phyloP scores from a whole-genome alignment of 2,329 filamentous ascomycete genomes.

The Hypoxylon sp. region DNA sequence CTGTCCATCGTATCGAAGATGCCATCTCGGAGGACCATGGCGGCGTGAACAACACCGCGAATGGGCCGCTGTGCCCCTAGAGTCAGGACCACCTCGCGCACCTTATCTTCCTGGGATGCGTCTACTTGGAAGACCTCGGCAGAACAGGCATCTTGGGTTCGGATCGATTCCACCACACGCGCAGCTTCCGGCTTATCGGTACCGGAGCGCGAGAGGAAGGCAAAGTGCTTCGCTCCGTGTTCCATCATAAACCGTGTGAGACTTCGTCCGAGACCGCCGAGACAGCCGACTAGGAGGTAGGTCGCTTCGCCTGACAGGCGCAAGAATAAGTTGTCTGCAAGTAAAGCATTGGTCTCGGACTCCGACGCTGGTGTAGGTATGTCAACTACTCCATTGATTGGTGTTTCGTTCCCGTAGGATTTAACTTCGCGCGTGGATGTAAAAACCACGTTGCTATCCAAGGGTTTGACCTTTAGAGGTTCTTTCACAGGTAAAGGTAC shows the following conservation, averaged over 20 bases:
- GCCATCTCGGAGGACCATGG: constrained; percentile 48
- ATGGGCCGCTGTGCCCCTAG: constrained; percentile 35
- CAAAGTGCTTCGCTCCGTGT: constrained; percentile 50
- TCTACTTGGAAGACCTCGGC: constrained; percentile 48
- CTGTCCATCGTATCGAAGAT: constrained; percentile 34
- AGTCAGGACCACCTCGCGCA: constrained; percentile 37
- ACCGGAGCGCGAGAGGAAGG: constrained; percentile 51
- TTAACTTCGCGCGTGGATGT: constrained; percentile 16
- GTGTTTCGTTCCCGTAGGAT: constrained; percentile 8
- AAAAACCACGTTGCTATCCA: not conserved
- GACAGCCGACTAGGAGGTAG: constrained; percentile 44
- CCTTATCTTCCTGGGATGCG: constrained; percentile 44
- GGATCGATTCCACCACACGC: constrained; percentile 35
- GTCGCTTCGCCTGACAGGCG: constrained; percentile 25
- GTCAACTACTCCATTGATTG: not conserved
- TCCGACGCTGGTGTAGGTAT: not conserved
- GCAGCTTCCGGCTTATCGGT: constrained; percentile 46
- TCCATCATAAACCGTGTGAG: constrained; percentile 52
- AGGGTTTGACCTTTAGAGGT: not conserved
- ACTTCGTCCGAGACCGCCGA: constrained; percentile 53
- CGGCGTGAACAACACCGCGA: constrained; percentile 44
- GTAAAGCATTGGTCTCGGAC: not conserved
- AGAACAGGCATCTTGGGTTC: constrained; percentile 36
- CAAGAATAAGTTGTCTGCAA: not conserved
- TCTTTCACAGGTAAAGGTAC: constrained; percentile 16